Evolutionary conservation across 208 protist species (phyloP).

Genomic region (Trypanosomatidae sp.): DNA sequence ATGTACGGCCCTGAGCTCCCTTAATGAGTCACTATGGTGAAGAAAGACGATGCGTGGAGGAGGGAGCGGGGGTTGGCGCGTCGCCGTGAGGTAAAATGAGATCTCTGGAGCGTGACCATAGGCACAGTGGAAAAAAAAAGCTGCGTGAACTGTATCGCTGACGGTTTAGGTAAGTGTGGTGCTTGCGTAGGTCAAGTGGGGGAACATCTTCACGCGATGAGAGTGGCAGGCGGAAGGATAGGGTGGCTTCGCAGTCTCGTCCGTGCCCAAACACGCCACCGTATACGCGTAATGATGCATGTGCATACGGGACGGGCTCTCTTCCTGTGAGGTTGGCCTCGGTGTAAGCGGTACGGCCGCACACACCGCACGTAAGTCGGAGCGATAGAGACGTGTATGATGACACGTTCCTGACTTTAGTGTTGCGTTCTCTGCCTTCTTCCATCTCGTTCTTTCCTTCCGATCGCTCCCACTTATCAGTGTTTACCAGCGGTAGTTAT

Average conservation of each 20-base stretch:
- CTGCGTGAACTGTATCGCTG: not conserved
- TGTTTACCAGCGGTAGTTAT: not conserved
- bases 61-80: not conserved
- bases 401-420: not conserved
- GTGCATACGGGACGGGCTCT: not conserved
- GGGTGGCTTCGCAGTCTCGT: not conserved
- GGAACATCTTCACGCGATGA: not conserved
- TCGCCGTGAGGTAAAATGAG: not conserved
- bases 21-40: not conserved
- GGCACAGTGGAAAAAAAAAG: not conserved
- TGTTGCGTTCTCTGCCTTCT: not conserved
- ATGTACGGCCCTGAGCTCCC: slow-evolving; percentile 55
- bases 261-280: not conserved
- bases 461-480: not conserved
- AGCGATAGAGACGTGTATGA: not conserved
- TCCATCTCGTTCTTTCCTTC: not conserved
- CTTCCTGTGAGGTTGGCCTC: not conserved
- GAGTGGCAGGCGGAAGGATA: not conserved
- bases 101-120: not conserved
- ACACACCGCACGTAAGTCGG: not conserved
- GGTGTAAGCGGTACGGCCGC: not conserved
- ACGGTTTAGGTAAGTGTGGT: not conserved
- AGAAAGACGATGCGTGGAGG: not conserved
- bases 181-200: not conserved
- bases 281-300: not conserved